phyloP scores from a whole-genome alignment of 306 rosid genomes.

The Rosa multiflora region DNA sequence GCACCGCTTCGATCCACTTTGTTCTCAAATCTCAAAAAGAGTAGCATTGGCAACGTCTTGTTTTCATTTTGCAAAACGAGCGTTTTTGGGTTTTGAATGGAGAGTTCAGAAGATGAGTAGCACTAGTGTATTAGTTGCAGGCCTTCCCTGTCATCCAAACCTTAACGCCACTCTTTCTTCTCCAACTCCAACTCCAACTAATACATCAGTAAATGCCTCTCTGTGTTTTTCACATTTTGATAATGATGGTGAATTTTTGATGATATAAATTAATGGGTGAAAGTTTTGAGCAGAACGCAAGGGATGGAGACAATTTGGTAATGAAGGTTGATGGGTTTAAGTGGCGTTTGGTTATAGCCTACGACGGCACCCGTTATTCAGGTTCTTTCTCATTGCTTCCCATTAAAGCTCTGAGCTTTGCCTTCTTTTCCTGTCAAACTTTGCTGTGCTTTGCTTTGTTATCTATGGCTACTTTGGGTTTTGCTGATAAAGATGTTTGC shows the following conservation, averaged over 20 bases:
- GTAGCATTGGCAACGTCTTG: neutral
- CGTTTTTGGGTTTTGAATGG: constrained; percentile 8
- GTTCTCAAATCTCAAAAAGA: neutral
- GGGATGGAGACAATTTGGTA: constrained; percentile 20
- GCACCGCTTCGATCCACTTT: neutral
- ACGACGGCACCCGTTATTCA: constrained; percentile 78
- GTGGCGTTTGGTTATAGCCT: constrained; percentile 82
- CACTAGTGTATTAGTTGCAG: constrained; percentile 11
- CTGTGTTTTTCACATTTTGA: neutral
- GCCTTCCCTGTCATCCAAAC: constrained; percentile 33
- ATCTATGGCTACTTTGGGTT: neutral
- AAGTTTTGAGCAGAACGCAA: constrained; percentile 31
- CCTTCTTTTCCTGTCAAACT: too few relatives aligned
- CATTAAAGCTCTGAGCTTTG: neutral
- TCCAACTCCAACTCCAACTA: constrained; percentile 16
- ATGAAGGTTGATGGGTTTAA: constrained; percentile 46
- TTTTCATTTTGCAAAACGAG: neutral
- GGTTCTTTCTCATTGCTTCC: constrained; percentile 33
- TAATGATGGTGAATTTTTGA: neutral
- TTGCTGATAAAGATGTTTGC: constrained; percentile 5
- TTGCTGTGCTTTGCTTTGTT: neutral
- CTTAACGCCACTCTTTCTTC: constrained; percentile 28
- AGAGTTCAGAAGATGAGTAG: constrained; percentile 36
- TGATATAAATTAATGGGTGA: neutral
- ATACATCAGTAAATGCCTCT: constrained; percentile 27